These are phyloP conservation scores for Eremothecium coryli DNA, from an alignment of 1,139 yeast species.

Conservation along the genomic window DNA sequence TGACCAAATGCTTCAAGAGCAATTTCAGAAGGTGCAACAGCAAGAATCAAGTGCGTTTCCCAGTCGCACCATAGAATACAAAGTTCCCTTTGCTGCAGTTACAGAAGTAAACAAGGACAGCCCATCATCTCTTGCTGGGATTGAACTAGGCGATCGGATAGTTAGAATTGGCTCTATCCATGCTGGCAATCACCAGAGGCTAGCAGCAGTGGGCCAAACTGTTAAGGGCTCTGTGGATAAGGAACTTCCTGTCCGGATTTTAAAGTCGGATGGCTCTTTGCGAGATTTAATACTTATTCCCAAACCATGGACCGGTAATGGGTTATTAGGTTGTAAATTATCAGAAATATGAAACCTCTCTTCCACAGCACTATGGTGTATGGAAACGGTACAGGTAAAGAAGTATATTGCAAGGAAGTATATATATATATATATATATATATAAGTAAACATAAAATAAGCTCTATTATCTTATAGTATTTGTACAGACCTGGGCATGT, in stretches of 20 bases:
- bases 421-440: background rate
- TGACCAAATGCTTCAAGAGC: constrained; percentile 39
- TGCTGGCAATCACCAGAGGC: constrained; percentile 43
- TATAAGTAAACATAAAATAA: background rate
- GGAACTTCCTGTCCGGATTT: constrained; percentile 14
- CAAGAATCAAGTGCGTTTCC: background rate
- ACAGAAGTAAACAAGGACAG: constrained; percentile 40
- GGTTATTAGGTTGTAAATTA: constrained; percentile 64
- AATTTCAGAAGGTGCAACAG: constrained; percentile 28
- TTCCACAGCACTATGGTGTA: no score
- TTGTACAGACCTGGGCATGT: background rate
- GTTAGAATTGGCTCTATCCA: constrained; percentile 45
- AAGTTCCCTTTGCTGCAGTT: constrained; percentile 52
- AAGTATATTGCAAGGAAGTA: background rate
- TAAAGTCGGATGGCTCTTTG: constrained; percentile 13
- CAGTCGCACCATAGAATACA: constrained; percentile 8
- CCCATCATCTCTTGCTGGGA: constrained; percentile 40
- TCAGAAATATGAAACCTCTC: constrained; percentile 36
- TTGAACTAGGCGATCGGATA: constrained; percentile 39
- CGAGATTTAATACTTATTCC: constrained; percentile 38
- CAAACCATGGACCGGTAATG: constrained; percentile 59
- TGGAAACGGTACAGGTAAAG: no score
- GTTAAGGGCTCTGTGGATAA: constrained; percentile 17
- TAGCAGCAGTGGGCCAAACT: constrained; percentile 25
- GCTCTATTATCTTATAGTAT: background rate